Evolutionary conservation across 2,329 filamentous ascomycete species (phyloP).

Genomic region (Sarocladium strictum): DNA sequence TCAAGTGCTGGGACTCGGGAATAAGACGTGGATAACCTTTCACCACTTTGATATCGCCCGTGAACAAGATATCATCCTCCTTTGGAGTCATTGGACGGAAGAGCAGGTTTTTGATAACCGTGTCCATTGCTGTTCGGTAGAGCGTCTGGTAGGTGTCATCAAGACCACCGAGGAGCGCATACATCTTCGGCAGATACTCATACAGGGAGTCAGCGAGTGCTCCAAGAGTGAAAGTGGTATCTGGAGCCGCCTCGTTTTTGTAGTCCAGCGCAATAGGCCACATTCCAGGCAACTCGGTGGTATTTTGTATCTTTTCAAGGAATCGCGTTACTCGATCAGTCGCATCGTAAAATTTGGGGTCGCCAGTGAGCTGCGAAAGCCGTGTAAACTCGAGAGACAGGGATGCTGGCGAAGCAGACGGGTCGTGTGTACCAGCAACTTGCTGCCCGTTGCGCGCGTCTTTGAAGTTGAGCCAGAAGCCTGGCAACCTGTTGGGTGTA

Average conservation of each 20-base stretch:
- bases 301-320: slow-evolving; percentile 46
- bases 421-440: slow-evolving; percentile 32
- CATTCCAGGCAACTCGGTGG: slow-evolving; percentile 53
- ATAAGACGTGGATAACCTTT: slow-evolving; percentile 20
- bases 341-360: slow-evolving; percentile 56
- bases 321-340: slow-evolving; percentile 50
- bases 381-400: slow-evolving; percentile 58
- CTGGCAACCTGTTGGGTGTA: slow-evolving; percentile 43
- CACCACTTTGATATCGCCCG: slow-evolving; percentile 45
- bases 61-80: slow-evolving; percentile 54
- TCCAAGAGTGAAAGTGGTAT: slow-evolving; percentile 50
- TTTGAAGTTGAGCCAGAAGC: slow-evolving; percentile 30
- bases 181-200: slow-evolving; percentile 62
- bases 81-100: slow-evolving; percentile 59
- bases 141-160: slow-evolving; percentile 32
- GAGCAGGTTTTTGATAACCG: slow-evolving; percentile 56
- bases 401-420: slow-evolving; percentile 40
- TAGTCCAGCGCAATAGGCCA: slow-evolving; percentile 55
- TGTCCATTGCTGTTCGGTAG: slow-evolving; percentile 42
- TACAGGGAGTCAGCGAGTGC: slow-evolving; percentile 53
- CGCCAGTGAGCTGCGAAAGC: slow-evolving; percentile 56
- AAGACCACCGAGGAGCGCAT: slow-evolving; percentile 58
- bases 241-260: slow-evolving; percentile 36
- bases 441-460: slow-evolving; percentile 36
- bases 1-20: slow-evolving; percentile 47